A percentile compares a stretch with the other conserved stretches of the same genome.
Evolutionary conservation across 129 eudicot species (phyloP).

Genomic region (Apium graveolens): DNA sequence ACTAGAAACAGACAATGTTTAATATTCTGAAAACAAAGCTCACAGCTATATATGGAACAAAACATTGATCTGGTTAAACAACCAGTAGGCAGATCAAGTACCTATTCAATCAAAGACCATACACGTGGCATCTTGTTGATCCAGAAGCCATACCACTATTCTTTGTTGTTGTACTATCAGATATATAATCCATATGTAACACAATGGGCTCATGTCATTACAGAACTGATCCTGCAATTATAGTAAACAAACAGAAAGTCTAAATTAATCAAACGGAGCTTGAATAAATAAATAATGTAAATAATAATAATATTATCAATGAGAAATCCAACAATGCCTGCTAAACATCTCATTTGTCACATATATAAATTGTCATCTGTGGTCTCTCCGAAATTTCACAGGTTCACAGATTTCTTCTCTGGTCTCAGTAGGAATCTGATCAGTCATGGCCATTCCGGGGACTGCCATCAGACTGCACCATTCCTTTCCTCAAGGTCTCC

Average conservation of each 20-base stretch:
- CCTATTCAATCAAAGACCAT: neutral
- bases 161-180: neutral
- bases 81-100: neutral
- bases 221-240: neutral
- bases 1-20: neutral
- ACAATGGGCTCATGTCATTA: neutral
- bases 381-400: neutral
- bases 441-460: conserved; percentile 48
- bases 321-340: neutral
- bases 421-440: conserved; percentile 3
- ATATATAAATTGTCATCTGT: neutral
- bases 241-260: neutral
- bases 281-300: neutral
- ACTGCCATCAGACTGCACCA: conserved; percentile 29
- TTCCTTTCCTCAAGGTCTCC: conserved; percentile 21
- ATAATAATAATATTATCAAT: neutral
- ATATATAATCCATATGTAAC: neutral
- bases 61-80: neutral
- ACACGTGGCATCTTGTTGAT: neutral
- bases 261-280: neutral
- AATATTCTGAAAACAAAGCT: conserved; percentile 2
- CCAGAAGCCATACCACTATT: neutral
- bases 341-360: conserved; percentile 4
- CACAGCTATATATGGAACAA: conserved; percentile 4
- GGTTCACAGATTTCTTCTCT: conserved; percentile 18